A percentile compares a stretch with the other conserved stretches of the same genome.
Conservation (phyloP, 257 asterid species). For the Mitragyna speciosa region DNA sequence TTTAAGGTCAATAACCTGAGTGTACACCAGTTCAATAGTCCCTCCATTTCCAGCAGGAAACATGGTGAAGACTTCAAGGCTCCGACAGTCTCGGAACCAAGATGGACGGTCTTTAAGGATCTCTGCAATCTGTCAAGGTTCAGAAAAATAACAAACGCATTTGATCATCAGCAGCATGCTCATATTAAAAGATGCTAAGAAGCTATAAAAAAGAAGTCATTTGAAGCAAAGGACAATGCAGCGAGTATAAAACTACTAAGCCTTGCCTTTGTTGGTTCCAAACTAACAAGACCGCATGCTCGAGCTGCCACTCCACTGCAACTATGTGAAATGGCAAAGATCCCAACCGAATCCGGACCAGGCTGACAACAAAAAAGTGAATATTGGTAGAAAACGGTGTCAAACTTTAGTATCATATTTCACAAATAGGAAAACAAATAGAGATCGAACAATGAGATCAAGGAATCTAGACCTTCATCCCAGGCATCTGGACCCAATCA, state of each 20-base stretch:
- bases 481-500: slow-evolving; percentile 99
- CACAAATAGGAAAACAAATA: background rate
- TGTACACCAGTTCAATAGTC: slow-evolving; percentile 80
- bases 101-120: slow-evolving; percentile 94
- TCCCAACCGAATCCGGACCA: slow-evolving; percentile 99
- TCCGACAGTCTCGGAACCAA: slow-evolving; percentile 98
- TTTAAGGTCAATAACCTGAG: slow-evolving; percentile 55
- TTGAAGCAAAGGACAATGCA: background rate
- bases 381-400: slow-evolving; percentile 3
- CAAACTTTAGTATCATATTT: background rate
- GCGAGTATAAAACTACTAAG: background rate
- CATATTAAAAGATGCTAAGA: background rate
- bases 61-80: slow-evolving; percentile 82
- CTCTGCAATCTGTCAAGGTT: slow-evolving; percentile 71
- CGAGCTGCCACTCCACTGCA: slow-evolving; percentile 98
- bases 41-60: slow-evolving; percentile 94
- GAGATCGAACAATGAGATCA: slow-evolving; percentile 3
- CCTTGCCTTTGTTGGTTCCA: slow-evolving; percentile 87
- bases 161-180: background rate
- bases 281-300: slow-evolving; percentile 98
- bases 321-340: slow-evolving; percentile 93
- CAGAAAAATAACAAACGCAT: background rate
- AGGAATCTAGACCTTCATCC: slow-evolving; percentile 78
- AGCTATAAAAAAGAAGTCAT: background rate
- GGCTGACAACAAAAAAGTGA: slow-evolving; percentile 56